Evolutionary conservation across 2,329 filamentous ascomycete species (phyloP).

Genomic region (Sordariomycetes sp.): DNA sequence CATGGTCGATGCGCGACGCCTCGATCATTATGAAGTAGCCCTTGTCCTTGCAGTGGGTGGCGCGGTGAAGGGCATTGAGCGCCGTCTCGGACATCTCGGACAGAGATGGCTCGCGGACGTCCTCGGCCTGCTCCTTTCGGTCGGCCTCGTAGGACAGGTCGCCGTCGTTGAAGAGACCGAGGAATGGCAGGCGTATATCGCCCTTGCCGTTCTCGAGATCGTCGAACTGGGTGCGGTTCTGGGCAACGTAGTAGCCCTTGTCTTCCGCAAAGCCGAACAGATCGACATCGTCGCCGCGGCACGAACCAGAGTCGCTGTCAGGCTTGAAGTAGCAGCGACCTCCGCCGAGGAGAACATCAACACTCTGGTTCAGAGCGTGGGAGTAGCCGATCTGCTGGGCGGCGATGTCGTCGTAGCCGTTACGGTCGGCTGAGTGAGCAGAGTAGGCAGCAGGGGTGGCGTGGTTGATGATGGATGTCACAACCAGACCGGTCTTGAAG

Average conservation of each 20-base stretch:
- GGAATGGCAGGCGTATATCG: conserved; percentile 19
- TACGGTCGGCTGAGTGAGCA: conserved; percentile 19
- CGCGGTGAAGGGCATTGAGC: conserved; percentile 20
- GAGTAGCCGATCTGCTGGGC: conserved; percentile 23
- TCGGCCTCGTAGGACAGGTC: conserved; percentile 23
- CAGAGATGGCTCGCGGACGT: conserved; percentile 10
- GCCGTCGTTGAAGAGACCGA: conserved; percentile 24
- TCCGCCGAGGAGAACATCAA: conserved; percentile 26
- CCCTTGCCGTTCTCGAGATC: conserved; percentile 11
- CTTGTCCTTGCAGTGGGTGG: conserved; percentile 17
- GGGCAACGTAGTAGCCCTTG: conserved; percentile 22
- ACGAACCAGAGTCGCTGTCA: conserved; percentile 19
- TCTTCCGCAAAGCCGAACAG: conserved; percentile 18
- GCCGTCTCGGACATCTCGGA: conserved; percentile 18
- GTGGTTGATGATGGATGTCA: conserved; percentile 24
- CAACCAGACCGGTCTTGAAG: conserved; percentile 25
- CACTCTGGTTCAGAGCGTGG: conserved; percentile 21
- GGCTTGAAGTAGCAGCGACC: conserved; percentile 28
- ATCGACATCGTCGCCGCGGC: conserved; percentile 23
- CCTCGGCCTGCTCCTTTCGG: conserved; percentile 11
- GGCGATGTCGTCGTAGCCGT: conserved; percentile 21
- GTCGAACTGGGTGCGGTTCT: conserved; percentile 22
- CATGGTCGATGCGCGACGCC: conserved; percentile 21
- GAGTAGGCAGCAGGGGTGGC: conserved; percentile 17
- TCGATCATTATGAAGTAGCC: conserved; percentile 22